Evolutionary conservation across 2,329 filamentous ascomycete genomes (phyloP), one percentile per base, ranked within the genome.

Genomic region (Atkinsonella hypoxylon): DNA sequence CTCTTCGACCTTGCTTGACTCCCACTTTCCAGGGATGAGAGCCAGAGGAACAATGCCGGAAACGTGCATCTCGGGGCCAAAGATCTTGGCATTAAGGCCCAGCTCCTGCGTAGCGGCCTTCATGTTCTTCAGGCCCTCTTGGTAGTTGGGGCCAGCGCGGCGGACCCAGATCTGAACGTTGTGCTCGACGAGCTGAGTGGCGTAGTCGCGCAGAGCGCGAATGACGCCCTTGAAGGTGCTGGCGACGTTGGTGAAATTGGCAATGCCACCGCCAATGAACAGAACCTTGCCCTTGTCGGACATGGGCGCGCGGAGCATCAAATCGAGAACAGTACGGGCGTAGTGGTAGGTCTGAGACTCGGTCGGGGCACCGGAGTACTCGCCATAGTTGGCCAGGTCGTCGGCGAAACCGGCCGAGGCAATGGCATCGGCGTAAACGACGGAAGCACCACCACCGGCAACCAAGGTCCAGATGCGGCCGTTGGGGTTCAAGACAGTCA

Each of bases 191-290:
- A 98, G 81, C 57, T 85, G 78, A 56, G 83, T 82, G 54, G 90
- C 81, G 61, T 91, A 89, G 73, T 97, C 93, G 59, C 91, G 84
- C 58, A 98, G 81, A 54, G 93, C 93, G 61, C 89, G 86, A 69
- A 98, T 98, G 70, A 98, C 91, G 77, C 93, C 93, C 82, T 98
- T 98, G 86, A 98, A 98, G 57, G 93, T 98, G 62, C 87, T 93
- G 54, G 93, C 93, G 50, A 98, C 93, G 75, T 97, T 98, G 79
- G 93, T 98, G 78, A 98, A 98, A 85, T 98, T 98, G 79, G 93
- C 93, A 80, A 98, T 98, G 81, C 93, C 93, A 76, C 93, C 93
- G 71, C 93, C 93, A 60, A 98, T 97, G 81, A 98, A 98, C 58
- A 98, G 85, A 49, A 98, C 89, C 82, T 97, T 98, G 77, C 93